Evolutionary conservation across 441 rosid genomes (phyloP).

Genomic region (Croton laevigatus): DNA sequence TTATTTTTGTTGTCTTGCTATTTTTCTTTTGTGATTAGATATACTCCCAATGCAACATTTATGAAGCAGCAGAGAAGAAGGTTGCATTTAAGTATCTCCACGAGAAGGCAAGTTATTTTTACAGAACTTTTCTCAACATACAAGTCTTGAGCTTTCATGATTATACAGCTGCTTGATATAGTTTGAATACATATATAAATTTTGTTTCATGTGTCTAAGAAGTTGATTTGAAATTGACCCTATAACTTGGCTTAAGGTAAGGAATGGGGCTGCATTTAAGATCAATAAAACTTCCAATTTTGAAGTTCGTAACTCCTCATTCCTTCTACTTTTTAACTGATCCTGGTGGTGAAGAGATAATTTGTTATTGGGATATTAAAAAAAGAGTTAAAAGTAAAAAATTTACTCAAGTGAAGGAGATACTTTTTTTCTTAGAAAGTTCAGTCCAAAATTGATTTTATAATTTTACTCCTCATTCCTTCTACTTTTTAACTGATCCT

Average conservation of each 20-base stretch:
- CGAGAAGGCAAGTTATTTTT: slow-evolving; percentile 55
- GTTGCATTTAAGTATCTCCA: slow-evolving; percentile 66
- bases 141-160: neutral
- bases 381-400: no score
- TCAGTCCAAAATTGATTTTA: no score
- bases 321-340: neutral
- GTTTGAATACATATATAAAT: neutral
- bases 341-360: neutral
- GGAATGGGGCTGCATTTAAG: neutral
- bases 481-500: neutral
- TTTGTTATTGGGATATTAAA: no score
- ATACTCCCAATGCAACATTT: slow-evolving; percentile 86
- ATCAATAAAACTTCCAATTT: neutral
- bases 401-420: no score
- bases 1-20: neutral
- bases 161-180: neutral
- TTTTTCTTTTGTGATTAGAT: slow-evolving; percentile 41
- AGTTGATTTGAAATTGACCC: neutral
- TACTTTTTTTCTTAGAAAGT: neutral
- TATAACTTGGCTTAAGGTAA: neutral
- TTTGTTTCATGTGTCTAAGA: neutral
- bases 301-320: no score
- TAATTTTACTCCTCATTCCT: no score
- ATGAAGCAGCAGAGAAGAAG: slow-evolving; percentile 91
- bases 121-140: neutral